phyloP scores from a whole-genome alignment of 208 protist species.

The Leishmania lainsoni region DNA sequence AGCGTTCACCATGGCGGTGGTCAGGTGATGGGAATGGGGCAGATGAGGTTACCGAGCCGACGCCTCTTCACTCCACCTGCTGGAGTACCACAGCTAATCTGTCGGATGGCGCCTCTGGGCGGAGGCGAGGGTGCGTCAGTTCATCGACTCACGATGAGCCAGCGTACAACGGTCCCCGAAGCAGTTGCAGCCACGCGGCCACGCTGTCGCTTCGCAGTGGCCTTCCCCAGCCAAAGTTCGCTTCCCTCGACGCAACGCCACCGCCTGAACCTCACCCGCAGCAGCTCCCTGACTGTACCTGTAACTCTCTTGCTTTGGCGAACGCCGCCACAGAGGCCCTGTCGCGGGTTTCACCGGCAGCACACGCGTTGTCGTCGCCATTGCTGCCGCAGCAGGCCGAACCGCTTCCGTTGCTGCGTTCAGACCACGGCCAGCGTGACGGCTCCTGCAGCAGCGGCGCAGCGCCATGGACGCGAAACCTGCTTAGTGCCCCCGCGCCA shows the following conservation, averaged over 20 bases:
- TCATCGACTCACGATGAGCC: not conserved
- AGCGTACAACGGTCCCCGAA: not conserved
- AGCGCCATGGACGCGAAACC: not conserved
- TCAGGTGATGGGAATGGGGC: not conserved
- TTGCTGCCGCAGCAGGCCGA: not conserved
- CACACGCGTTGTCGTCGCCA: not conserved
- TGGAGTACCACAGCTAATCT: not conserved
- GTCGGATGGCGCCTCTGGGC: not conserved
- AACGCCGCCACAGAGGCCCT: too few relatives aligned
- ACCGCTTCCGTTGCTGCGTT: not conserved
- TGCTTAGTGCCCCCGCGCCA: too few relatives aligned
- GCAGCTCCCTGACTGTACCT: not conserved
- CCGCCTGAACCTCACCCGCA: not conserved
- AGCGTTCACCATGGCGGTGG: not conserved
- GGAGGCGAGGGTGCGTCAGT: not conserved
- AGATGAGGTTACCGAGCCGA: not conserved
- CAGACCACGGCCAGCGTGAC: not conserved
- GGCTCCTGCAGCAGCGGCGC: not conserved
- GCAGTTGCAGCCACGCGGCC: not conserved
- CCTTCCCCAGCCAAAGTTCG: not conserved
- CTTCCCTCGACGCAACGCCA: not conserved
- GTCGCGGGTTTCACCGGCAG: not conserved
- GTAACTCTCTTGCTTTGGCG: not conserved
- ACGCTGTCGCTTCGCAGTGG: constrained; percentile 3
- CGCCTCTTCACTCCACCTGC: not conserved